Evolutionary conservation across 2,329 filamentous ascomycete species (phyloP), one percentile per base, ranked within the genome.

Genomic region (Thelonectria discophora): DNA sequence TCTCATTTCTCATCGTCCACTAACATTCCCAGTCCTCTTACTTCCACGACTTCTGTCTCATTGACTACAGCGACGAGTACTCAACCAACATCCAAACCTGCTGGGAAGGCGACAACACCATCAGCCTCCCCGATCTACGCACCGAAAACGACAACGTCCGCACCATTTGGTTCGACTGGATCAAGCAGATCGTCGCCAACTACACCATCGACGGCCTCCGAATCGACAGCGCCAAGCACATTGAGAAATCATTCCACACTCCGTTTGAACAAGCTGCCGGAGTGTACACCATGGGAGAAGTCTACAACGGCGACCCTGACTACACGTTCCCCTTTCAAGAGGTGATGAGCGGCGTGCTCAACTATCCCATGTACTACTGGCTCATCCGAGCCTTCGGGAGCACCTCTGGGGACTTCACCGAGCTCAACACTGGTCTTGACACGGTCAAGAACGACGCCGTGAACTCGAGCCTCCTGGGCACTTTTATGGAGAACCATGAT

Each of bases 161-260:
- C 24, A 72, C 72, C 15, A 76, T 84, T 3, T 86, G 84, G 72
- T 78, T 85, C 55, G 73, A 77, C n/a, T 91, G 89, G 89, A 79
- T 91, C 66, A 73, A 72, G 17, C 77, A 77, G 43, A 77, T 90
- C 0, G 83, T 90, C 2, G 72, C 79, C 3, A 84, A 87, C 64
- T 91, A 89, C 70, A 79, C 78, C 17, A 87, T 90, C 77, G 86
- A 87, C 70, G 85, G 86, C 3, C 76, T 88, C 11, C 84, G 86
- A 34, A 83, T 88, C 66, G 86, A 89, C 64, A 87, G 84, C 0
- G 85, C 85, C 63, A 88, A 86, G 74, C 85, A 89, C 71, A 84
- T 88, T 13, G 80, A 87, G 63, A 82, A 82, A 62, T 79, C 78
- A 11, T 90, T 88, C 73, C 88, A 86, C 78, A 76, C 84, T 0